Conservation (phyloP, 2,329 filamentous ascomycete genomes). For the Cordyceps pruinosa region DNA sequence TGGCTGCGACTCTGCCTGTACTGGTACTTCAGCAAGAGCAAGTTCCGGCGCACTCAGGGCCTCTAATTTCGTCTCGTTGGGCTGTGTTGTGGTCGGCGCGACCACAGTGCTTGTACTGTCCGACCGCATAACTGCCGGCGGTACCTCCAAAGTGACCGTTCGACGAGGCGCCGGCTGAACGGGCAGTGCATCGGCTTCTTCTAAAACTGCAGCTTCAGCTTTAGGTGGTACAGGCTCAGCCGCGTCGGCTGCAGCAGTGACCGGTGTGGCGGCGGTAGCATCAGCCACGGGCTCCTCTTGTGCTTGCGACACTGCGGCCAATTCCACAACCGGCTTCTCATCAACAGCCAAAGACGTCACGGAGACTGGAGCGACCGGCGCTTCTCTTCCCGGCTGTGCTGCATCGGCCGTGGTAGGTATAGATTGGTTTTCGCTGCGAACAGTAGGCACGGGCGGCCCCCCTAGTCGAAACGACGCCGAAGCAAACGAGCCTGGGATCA, state of each 20-base stretch:
- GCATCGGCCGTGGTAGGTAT: neutral
- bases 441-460: neutral
- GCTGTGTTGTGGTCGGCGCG: neutral
- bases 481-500: conserved; percentile 16
- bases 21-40: neutral
- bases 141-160: neutral
- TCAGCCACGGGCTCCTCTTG: neutral
- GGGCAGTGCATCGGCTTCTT: neutral
- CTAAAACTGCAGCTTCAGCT: neutral
- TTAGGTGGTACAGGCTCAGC: neutral
- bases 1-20: neutral
- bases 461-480: conserved; percentile 13
- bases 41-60: neutral
- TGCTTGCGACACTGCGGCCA: too few relatives aligned
- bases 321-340: neutral
- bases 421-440: neutral
- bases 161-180: neutral
- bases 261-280: neutral
- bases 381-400: neutral
- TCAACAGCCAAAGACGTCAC: neutral
- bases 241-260: neutral
- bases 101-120: neutral
- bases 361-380: neutral
- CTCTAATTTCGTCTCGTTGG: neutral
- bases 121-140: neutral